phyloP scores from a whole-genome alignment of 805 yeast species.

The Clavispora asparagi region DNA sequence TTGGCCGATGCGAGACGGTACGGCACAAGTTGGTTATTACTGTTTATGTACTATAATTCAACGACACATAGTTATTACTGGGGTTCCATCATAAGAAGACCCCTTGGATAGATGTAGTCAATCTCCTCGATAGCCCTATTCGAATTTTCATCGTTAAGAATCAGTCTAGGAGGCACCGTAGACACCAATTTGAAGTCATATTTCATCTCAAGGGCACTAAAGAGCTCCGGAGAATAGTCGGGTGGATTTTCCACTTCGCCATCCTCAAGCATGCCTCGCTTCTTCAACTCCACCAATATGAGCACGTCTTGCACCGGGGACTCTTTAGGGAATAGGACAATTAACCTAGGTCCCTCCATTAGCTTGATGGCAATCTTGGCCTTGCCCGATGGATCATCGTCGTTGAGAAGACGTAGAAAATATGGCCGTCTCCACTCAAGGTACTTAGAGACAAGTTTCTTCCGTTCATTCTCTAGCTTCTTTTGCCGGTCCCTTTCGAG shows the following conservation, averaged over 20 bases:
- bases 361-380: slow-evolving; percentile 72
- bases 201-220: slow-evolving; percentile 19
- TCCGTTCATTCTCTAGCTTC: slow-evolving; percentile 23
- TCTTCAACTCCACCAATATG: slow-evolving; percentile 28
- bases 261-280: slow-evolving; percentile 37
- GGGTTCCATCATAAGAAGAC: slow-evolving; percentile 57
- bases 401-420: slow-evolving; percentile 21
- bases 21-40: not conserved
- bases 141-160: slow-evolving; percentile 24
- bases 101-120: slow-evolving; percentile 43
- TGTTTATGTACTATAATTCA: slow-evolving; percentile 1
- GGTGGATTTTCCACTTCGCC: slow-evolving; percentile 4
- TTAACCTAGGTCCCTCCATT: slow-evolving; percentile 55
- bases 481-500: slow-evolving; percentile 61
- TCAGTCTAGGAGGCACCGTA: slow-evolving; percentile 34
- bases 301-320: slow-evolving; percentile 27
- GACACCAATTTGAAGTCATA: slow-evolving; percentile 30
- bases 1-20: too few relatives aligned
- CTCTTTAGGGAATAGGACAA: slow-evolving; percentile 27
- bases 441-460: slow-evolving; percentile 34
- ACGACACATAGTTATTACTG: not conserved
- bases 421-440: slow-evolving; percentile 24
- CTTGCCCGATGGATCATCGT: slow-evolving; percentile 10
- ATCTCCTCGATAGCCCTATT: slow-evolving; percentile 53
- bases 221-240: slow-evolving; percentile 2